Conservation (phyloP, 2,329 filamentous ascomycete species). For the Penicillium sclerotiorum region DNA sequence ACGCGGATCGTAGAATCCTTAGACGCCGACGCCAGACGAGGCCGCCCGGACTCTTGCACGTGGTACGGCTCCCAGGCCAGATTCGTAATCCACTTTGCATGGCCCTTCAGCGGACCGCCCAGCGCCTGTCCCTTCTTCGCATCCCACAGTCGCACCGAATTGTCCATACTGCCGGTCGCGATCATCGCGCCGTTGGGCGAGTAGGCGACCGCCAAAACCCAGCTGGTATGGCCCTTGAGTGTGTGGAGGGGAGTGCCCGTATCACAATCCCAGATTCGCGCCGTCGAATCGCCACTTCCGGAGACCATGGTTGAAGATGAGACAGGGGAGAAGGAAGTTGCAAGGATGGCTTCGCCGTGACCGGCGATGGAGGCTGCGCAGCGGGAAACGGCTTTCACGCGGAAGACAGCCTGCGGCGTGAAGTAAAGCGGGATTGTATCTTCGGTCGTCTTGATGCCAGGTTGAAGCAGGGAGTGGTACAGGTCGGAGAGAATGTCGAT, state of each 20-base stretch:
- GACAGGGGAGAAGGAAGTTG: constrained; percentile 80
- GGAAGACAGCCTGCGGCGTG: constrained; percentile 87
- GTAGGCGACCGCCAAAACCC: constrained; percentile 87
- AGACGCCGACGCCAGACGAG: constrained; percentile 80
- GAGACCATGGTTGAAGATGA: constrained; percentile 78
- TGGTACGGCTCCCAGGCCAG: constrained; percentile 95
- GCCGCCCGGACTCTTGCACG: constrained; percentile 70
- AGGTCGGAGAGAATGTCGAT: constrained; percentile 51
- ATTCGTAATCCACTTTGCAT: constrained; percentile 85
- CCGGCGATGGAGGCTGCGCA: constrained; percentile 87
- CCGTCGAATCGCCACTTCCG: constrained; percentile 87
- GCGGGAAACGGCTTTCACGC: constrained; percentile 86
- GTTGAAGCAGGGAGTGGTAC: constrained; percentile 56
- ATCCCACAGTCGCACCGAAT: constrained; percentile 87
- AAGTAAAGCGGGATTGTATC: constrained; percentile 65
- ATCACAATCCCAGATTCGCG: constrained; percentile 91
- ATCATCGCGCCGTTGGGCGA: constrained; percentile 79
- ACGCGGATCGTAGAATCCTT: constrained; percentile 88
- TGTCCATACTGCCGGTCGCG: constrained; percentile 92
- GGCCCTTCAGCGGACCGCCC: constrained; percentile 75
- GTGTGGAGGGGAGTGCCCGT: constrained; percentile 88
- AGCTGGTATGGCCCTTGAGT: constrained; percentile 81
- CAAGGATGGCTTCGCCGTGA: constrained; percentile 87
- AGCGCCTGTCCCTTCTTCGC: constrained; percentile 75
- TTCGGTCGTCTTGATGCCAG: constrained; percentile 59